Evolutionary conservation across 108 stramenopile species (phyloP).

Genomic region (Nitzschia sp.): DNA sequence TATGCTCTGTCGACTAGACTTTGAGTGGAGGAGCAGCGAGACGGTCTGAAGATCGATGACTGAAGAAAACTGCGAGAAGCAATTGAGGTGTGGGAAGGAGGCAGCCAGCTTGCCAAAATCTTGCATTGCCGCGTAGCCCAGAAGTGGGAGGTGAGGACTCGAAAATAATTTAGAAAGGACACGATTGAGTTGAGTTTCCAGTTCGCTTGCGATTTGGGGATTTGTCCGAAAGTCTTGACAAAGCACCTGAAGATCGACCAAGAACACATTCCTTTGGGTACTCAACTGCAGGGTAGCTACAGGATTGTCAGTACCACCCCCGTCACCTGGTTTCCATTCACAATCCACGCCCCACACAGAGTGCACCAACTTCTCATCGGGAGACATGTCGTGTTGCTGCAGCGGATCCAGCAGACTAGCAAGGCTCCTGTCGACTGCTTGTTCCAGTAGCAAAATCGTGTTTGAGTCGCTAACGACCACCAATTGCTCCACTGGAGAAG

Average conservation of each 20-base stretch:
- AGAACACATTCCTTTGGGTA: constrained; percentile 13
- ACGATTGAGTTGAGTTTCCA: constrained; percentile 10
- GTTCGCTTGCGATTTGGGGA: too few species aligned
- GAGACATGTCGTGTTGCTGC: too few species aligned
- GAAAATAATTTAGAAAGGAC: constrained; percentile 26
- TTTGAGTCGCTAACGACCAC: too few species aligned
- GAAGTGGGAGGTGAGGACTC: constrained; percentile 7
- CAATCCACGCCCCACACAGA: constrained; percentile 46
- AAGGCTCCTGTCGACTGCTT: too few species aligned
- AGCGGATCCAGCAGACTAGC: too few species aligned
- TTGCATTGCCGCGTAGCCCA: constrained; percentile 40
- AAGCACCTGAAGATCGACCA: constrained; percentile 35
- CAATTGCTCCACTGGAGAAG: too few species aligned
- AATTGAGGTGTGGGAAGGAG: constrained; percentile 41
- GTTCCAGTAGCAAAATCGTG: too few species aligned
- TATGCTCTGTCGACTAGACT: constrained; percentile 4
- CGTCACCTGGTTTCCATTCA: constrained; percentile 45
- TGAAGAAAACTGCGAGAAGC: constrained; percentile 29
- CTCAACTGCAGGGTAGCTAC: constrained; percentile 46
- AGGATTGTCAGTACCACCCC: constrained; percentile 30
- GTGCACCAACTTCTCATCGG: too few species aligned
- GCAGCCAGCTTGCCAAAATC: constrained; percentile 42
- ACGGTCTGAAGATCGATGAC: constrained; percentile 47
- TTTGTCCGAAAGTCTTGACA: constrained; percentile 24
- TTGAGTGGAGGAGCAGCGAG: constrained; percentile 5